These are phyloP conservation scores for Yamadazyma membranifaciens DNA, from an alignment of 1,139 yeast genomes.

Conservation along the genomic window DNA sequence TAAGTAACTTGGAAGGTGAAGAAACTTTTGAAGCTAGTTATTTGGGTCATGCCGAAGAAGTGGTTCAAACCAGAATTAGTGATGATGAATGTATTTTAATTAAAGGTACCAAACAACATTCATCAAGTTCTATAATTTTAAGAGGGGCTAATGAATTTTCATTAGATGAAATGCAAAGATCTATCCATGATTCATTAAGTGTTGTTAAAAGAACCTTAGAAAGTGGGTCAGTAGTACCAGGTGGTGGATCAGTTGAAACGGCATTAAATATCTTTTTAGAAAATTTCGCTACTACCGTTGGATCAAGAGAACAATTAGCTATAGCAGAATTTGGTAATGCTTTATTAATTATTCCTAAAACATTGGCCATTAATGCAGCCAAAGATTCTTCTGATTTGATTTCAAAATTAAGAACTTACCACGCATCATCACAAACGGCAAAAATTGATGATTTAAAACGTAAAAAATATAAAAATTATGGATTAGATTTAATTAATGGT, in stretches of 20 bases:
- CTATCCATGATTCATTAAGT: conserved; percentile 88
- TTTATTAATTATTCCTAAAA: conserved; percentile 89
- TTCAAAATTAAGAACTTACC: conserved; percentile 93
- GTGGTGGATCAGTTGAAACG: conserved; percentile 98
- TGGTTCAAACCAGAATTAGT: conserved; percentile 83
- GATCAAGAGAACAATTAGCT: conserved; percentile 96
- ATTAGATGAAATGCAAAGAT: conserved; percentile 97
- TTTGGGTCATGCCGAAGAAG: conserved; percentile 91
- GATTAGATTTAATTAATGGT: conserved; percentile 88
- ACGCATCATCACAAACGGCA: conserved; percentile 91
- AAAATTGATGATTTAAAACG: conserved; percentile 78
- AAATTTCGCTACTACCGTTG: conserved; percentile 96
- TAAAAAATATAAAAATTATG: conserved; percentile 83
- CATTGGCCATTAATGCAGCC: conserved; percentile 96
- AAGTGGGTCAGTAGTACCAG: conserved; percentile 93
- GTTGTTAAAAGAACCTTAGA: conserved; percentile 97
- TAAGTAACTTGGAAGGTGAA: conserved; percentile 96
- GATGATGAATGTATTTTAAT: conserved; percentile 97
- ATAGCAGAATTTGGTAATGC: conserved; percentile 97
- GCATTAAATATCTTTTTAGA: conserved; percentile 94
- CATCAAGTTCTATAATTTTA: conserved; percentile 86
- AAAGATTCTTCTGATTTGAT: conserved; percentile 94
- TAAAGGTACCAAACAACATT: conserved; percentile 91
- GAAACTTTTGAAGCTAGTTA: conserved; percentile 89
- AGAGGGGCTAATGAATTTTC: conserved; percentile 97